Evolutionary conservation across 2,329 filamentous ascomycete genomes (phyloP).

Genomic region (Aspergillus pseudonomiae): DNA sequence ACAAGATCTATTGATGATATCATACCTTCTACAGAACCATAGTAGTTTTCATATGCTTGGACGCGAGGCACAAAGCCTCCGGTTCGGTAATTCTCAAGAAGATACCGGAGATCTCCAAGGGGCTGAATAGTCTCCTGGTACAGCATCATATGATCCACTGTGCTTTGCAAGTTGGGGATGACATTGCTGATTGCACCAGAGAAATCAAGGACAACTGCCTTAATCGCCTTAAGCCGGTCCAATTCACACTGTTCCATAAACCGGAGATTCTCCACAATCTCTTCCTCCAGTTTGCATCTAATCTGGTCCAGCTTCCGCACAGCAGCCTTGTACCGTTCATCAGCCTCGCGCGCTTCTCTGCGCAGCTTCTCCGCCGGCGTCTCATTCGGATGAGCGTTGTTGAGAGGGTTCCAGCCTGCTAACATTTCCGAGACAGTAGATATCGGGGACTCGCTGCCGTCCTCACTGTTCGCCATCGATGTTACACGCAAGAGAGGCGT

Average conservation of each 20-base stretch:
- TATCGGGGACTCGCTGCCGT: conserved; percentile 75
- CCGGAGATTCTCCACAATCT: conserved; percentile 86
- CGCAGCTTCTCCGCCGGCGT: conserved; percentile 83
- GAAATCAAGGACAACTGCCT: conserved; percentile 96
- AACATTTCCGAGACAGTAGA: conserved; percentile 87
- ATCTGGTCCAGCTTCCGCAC: conserved; percentile 87
- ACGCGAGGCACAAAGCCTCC: conserved; percentile 90
- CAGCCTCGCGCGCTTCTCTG: conserved; percentile 84
- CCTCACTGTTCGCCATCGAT: conserved; percentile 66
- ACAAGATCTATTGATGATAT: conserved; percentile 7
- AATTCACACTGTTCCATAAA: conserved; percentile 98
- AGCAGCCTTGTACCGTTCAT: conserved; percentile 88
- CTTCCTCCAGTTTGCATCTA: conserved; percentile 92
- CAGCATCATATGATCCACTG: conserved; percentile 97
- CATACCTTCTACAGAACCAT: conserved; percentile 84
- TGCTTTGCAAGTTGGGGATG: conserved; percentile 92
- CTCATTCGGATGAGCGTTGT: conserved; percentile 89
- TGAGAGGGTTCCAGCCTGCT: conserved; percentile 88
- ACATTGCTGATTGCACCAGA: conserved; percentile 97
- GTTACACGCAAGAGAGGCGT: conserved; percentile 71
- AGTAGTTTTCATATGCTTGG: conserved; percentile 96
- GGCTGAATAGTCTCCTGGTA: conserved; percentile 99
- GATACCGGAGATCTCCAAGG: conserved; percentile 82
- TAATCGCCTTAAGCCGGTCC: conserved; percentile 95
- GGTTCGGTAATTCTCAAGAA: conserved; percentile 95